phyloP scores from a whole-genome alignment of 2,329 filamentous ascomycete species.

The Fusarium sp. region DNA sequence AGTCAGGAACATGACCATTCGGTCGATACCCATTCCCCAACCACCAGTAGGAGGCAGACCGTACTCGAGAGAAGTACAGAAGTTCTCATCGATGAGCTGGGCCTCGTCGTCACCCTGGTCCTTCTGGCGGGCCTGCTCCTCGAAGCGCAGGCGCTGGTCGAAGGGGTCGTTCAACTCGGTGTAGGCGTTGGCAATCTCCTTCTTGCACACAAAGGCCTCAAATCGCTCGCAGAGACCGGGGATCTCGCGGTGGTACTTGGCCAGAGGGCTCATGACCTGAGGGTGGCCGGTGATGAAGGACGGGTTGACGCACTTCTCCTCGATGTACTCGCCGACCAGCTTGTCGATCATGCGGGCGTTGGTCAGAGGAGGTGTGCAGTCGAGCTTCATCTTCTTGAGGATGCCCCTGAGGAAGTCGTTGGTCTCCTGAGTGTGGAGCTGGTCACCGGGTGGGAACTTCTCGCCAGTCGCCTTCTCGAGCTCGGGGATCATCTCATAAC shows the following conservation, averaged over 20 bases:
- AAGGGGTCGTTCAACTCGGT: conserved; percentile 95
- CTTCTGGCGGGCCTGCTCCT: conserved; percentile 97
- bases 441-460: conserved; percentile 90
- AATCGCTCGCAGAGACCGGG: conserved; percentile 95
- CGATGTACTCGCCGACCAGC: conserved; percentile 92
- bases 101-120: conserved; percentile 97
- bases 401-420: conserved; percentile 87
- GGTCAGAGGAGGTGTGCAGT: conserved; percentile 90
- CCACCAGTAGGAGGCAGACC: conserved; percentile 94
- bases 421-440: conserved; percentile 90
- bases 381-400: conserved; percentile 89
- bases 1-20: conserved; percentile 94
- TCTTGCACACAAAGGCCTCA: conserved; percentile 84
- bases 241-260: conserved; percentile 89
- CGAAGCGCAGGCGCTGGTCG: conserved; percentile 85
- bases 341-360: conserved; percentile 98
- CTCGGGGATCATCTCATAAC: conserved; percentile 89
- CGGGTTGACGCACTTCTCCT: conserved; percentile 92
- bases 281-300: conserved; percentile 76
- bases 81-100: conserved; percentile 95
- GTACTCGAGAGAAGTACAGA: conserved; percentile 90
- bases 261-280: conserved; percentile 84
- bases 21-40: conserved; percentile 96
- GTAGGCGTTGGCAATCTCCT: conserved; percentile 95
- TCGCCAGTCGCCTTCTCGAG: conserved; percentile 91